Base-by-base conservation (phyloP, 2,329 filamentous ascomycete genomes). In the Colletotrichum sp. region DNA sequence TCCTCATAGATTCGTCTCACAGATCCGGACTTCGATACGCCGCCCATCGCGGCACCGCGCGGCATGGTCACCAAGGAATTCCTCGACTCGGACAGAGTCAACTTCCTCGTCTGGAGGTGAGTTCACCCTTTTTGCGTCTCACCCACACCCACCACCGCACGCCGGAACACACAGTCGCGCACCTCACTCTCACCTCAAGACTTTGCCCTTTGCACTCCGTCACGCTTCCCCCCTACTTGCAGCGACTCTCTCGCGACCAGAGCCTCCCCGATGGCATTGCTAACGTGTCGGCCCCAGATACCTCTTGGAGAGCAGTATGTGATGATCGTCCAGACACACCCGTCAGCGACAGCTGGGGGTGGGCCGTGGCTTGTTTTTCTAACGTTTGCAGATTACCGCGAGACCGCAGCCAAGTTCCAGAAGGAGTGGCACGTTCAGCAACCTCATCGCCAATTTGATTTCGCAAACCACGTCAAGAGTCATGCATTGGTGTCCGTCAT, bases 41-140 rank as follows among this genome's bases (percentile, higher is more conserved):
- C 78, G 75, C 73, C 71, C 63, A 76, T 70, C 68, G 68, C 72
- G 73, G 73, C 76, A 71, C 74, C 67, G 64, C 71, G 75, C 62
- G 72, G 71, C 68, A 72, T 75, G 77, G 84, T 80, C 81, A 92
- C 91, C 90, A 92, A 91, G 86, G 90, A 92, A 86, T 88, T 88
- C 82, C 87, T 93, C 81, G 90, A 92, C 88, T 92, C 90, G 79
- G 89, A 93, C 84, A 89, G 90, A 87, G 87, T 93, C 88, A 93
- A 93, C 87, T 93, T 91, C 88, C 89, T 93, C 84, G 89, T 93
- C 83, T 93, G 92, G 92, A 92, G 91, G 92, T 93, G 88, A 85
- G 91, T 89, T 81, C 78, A 80, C 77, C 78, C 76, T 77, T 77
- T 76, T 77, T 75, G 73, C 75, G 73, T 77, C 75, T 77, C 75